These are phyloP conservation scores for Magnusiomyces clavatus DNA, from an alignment of 1,139 yeast species.

Conservation along the genomic window DNA sequence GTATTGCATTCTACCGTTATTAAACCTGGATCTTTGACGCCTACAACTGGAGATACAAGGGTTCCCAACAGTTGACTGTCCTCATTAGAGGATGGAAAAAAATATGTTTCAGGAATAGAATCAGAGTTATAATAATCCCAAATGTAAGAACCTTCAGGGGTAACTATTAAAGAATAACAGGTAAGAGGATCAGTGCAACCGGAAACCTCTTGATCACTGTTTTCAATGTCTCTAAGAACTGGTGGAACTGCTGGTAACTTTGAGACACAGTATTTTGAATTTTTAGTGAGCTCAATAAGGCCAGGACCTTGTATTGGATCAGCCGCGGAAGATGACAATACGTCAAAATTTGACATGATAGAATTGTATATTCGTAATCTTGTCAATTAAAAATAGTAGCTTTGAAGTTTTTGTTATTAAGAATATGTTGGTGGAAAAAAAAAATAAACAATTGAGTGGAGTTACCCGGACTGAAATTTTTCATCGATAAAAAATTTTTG, in stretches of 20 bases:
- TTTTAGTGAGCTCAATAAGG: constrained; percentile 50
- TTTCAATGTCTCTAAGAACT: constrained; percentile 30
- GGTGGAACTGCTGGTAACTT: constrained; percentile 53
- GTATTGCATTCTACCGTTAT: constrained; percentile 48
- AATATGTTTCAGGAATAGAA: constrained; percentile 46
- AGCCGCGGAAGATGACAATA: too few relatives aligned
- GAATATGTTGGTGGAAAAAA: not conserved
- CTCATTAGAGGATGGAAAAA: constrained; percentile 32
- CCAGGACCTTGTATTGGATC: constrained; percentile 15
- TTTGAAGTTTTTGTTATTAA: too few relatives aligned
- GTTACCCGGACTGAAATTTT: constrained; percentile 6
- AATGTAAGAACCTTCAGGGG: constrained; percentile 47
- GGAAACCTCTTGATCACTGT: constrained; percentile 23
- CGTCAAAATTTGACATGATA: too few relatives aligned
- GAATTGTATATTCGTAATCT: not conserved
- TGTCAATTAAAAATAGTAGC: not conserved
- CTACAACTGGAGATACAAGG: constrained; percentile 59
- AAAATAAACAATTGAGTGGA: not conserved
- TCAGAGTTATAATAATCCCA: constrained; percentile 67
- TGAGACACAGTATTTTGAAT: constrained; percentile 51
- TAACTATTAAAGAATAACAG: constrained; percentile 47
- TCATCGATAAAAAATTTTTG: not conserved
- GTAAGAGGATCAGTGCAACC: constrained; percentile 52
- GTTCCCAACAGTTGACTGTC: constrained; percentile 42
- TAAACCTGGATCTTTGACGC: constrained; percentile 60